Evolutionary conservation across 2,329 filamentous ascomycete species (phyloP), one percentile per base, ranked within the genome.

Genomic region (Davidsoniella australis): DNA sequence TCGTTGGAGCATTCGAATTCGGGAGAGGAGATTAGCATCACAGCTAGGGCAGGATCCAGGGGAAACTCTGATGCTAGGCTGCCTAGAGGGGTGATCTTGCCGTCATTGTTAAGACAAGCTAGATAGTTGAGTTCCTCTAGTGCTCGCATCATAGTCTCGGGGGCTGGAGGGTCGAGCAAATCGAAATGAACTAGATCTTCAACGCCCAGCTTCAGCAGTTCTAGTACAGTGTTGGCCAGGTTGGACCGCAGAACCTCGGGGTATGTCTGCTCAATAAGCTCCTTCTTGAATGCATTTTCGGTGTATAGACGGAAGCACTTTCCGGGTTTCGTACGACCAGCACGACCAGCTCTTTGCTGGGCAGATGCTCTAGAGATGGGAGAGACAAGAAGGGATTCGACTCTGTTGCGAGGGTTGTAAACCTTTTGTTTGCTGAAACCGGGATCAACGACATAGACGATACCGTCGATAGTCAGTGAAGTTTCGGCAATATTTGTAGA

Each of bases 361-460:
- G 93, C 91, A 1, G 91, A 96, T 20, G 91, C 91, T 64, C 95
- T 96, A 52, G 88, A 96, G 57, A 98, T 96, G 18, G 91, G 88
- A 2, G 91, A 95, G 4, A 98, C 89, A n/a, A 98, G 72, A 6
- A 98, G 74, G 1, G 91, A 96, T 66, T 98, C 91, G 55, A 98
- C 88, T 64, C 91, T 80, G 58, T 94, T 93, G 54, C 91, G 80
- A 18, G 91, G 89, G 64, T 98, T 96, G 71, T 96, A 98, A 55
- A 96, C 91, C 67, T 96, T 98, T 61, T 98, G 91, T 69, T 98
- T 98, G 68, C 87, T 94, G 70, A 98, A 98, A 36, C 91, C 91
- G 2, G 91, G 89, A 60, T 98, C 91, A n/a, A 98, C 89, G 33
- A 98, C 91, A 60, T 95, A 98, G 36, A 98, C 91, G 55, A 98